Conservation (phyloP, 2,329 filamentous ascomycete species). For the Botrytis sinoallii region DNA sequence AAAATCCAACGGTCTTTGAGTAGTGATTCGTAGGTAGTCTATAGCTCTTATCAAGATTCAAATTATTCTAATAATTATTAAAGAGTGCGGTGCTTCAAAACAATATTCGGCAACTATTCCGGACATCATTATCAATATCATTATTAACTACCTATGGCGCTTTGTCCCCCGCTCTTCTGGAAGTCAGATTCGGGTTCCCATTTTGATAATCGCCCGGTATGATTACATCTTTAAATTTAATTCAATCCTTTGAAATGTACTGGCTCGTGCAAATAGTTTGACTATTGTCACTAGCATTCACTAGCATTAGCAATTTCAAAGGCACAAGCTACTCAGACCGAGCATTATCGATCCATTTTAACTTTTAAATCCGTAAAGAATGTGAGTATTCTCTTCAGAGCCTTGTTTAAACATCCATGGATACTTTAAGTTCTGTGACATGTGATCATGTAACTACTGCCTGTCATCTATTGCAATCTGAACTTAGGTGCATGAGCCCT, state of each 20-base stretch:
- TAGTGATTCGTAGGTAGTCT: too few relatives aligned
- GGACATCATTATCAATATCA: neutral
- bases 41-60: too few relatives aligned
- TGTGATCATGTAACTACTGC: neutral
- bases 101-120: neutral
- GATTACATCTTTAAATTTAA: neutral
- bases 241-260: neutral
- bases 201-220: neutral
- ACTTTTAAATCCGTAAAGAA: too few relatives aligned
- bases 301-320: neutral
- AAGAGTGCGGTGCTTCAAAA: neutral
- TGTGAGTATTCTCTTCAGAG: too few relatives aligned
- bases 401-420: too few relatives aligned
- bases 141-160: neutral
- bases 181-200: neutral
- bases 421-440: neutral
- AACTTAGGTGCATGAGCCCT: neutral
- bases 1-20: too few relatives aligned
- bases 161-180: neutral
- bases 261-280: neutral
- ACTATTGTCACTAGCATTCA: neutral
- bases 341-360: too few relatives aligned
- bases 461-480: neutral
- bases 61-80: too few relatives aligned
- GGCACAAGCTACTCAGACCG: too few relatives aligned